Conservation (phyloP, 108 stramenopile genomes). For the Craspedostauros australis region DNA sequence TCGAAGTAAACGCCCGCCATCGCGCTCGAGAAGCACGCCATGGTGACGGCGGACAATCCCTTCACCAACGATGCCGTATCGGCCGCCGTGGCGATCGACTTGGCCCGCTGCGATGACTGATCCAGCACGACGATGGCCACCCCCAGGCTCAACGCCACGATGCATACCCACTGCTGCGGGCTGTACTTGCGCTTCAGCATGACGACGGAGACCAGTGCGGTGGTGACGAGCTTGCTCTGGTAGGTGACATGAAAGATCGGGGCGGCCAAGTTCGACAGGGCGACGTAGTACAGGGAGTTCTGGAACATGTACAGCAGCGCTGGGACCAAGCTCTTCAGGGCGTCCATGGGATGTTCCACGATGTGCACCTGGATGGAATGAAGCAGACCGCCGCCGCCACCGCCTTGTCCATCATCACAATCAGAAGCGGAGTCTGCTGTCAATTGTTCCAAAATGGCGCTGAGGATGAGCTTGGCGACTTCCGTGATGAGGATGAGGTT, state of each 20-base stretch:
- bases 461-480: slow-evolving; percentile 32
- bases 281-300: slow-evolving; percentile 78
- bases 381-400: slow-evolving; percentile 28
- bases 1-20: slow-evolving; percentile 92
- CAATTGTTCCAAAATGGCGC: slow-evolving; percentile 32
- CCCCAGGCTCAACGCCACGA: slow-evolving; percentile 67
- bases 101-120: not conserved
- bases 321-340: slow-evolving; percentile 64
- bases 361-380: slow-evolving; percentile 41
- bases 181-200: slow-evolving; percentile 62
- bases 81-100: slow-evolving; percentile 4
- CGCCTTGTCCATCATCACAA: too few species aligned
- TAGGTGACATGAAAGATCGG: slow-evolving; percentile 84
- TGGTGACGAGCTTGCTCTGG: slow-evolving; percentile 81
- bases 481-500: slow-evolving; percentile 46
- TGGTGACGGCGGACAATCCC: slow-evolving; percentile 62
- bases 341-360: slow-evolving; percentile 51
- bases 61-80: slow-evolving; percentile 20
- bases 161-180: slow-evolving; percentile 60
- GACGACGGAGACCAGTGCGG: slow-evolving; percentile 69
- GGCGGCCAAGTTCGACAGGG: slow-evolving; percentile 71
- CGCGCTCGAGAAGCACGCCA: slow-evolving; percentile 72
- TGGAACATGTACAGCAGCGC: slow-evolving; percentile 76
- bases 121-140: slow-evolving; percentile 62
- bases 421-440: too few species aligned